These are phyloP conservation scores for Tephrocybe sp. DNA, from an alignment of 768 basidiomycete species.

Conservation along the genomic window DNA sequence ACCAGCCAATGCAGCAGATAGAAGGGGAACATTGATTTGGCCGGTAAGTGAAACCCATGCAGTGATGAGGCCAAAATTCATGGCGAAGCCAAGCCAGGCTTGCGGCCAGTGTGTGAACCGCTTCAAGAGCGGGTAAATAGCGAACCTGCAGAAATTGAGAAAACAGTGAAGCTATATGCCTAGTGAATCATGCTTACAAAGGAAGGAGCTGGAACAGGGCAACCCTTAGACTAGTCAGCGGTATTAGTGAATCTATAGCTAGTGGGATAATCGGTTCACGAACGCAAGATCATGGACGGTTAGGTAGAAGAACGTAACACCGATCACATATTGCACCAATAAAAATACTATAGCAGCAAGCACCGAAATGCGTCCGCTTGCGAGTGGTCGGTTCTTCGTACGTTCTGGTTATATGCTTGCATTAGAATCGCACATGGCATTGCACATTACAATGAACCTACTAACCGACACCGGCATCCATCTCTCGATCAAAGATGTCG, in stretches of 20 bases:
- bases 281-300: slow-evolving; percentile 16
- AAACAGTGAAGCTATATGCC: not conserved
- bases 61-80: slow-evolving; percentile 55
- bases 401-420: slow-evolving; percentile 34
- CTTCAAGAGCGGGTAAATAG: slow-evolving; percentile 55
- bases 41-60: slow-evolving; percentile 45
- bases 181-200: slow-evolving; percentile 30
- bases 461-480: slow-evolving; percentile 57
- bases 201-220: slow-evolving; percentile 47
- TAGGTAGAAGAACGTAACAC: slow-evolving; percentile 37
- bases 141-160: slow-evolving; percentile 38
- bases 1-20: slow-evolving; percentile 34
- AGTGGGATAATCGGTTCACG: too few species aligned
- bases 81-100: slow-evolving; percentile 59
- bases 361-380: slow-evolving; percentile 49
- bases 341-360: slow-evolving; percentile 39
- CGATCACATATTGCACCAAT: slow-evolving; percentile 38
- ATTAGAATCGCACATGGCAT: not conserved
- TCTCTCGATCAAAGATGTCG: slow-evolving; percentile 52
- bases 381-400: slow-evolving; percentile 46
- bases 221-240: slow-evolving; percentile 33
- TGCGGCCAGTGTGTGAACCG: slow-evolving; percentile 61
- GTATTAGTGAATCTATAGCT: not conserved
- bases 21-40: slow-evolving; percentile 28
- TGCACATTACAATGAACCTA: slow-evolving; percentile 21